Conservation (phyloP, 2,329 filamentous ascomycete genomes). For the Podosphaera leucotricha region DNA sequence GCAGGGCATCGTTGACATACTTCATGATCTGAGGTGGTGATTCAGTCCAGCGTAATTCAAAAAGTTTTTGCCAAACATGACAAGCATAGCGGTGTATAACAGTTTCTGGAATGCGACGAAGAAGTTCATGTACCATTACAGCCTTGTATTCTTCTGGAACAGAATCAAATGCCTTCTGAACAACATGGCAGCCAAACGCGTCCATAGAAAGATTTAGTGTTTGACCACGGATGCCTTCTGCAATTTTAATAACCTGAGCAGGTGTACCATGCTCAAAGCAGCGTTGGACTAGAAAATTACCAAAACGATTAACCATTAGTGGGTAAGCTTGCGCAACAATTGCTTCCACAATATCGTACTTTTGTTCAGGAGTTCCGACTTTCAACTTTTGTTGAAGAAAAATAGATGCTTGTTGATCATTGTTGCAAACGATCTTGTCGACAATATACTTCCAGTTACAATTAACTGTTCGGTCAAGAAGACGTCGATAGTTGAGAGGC, state of each 20-base stretch:
- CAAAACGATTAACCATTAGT: conserved; percentile 95
- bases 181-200: conserved; percentile 90
- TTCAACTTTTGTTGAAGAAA: conserved; percentile 98
- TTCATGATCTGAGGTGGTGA: conserved; percentile 96
- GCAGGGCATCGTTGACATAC: conserved; percentile 84
- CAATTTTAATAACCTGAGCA: conserved; percentile 86
- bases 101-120: conserved; percentile 87
- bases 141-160: conserved; percentile 96
- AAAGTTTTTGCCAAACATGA: conserved; percentile 98
- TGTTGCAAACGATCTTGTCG: conserved; percentile 97
- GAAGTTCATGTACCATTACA: conserved; percentile 93
- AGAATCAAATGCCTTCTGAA: conserved; percentile 96
- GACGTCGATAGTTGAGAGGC: conserved; percentile 83
- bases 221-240: conserved; percentile 79
- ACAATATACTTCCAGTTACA: conserved; percentile 99
- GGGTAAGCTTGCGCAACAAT: conserved; percentile 90
- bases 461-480: conserved; percentile 85
- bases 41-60: conserved; percentile 87
- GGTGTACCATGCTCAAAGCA: conserved; percentile 96
- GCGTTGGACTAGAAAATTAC: conserved; percentile 93
- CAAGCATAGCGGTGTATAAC: conserved; percentile 97
- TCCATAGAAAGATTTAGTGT: conserved; percentile 94
- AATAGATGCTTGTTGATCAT: conserved; percentile 96
- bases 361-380: conserved; percentile 81
- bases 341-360: conserved; percentile 88